Evolutionary conservation across 2,329 filamentous ascomycete genomes (phyloP), one percentile per base, ranked within the genome.

Genomic region (Claviceps lovelessii): DNA sequence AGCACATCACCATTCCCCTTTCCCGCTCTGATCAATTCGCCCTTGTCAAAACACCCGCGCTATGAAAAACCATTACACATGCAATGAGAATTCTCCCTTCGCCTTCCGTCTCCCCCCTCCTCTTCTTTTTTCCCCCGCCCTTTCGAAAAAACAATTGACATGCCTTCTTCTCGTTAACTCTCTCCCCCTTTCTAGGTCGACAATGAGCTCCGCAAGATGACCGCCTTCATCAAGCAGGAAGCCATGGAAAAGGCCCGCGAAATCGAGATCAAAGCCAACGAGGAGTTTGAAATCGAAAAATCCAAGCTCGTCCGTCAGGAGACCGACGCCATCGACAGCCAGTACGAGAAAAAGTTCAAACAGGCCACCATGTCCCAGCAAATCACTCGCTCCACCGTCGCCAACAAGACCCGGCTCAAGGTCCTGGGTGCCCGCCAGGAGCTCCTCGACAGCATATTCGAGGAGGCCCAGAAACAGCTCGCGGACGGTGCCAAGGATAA

Each of bases 151-250:
- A 9, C 29, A 42, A 55, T 49, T 44, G 29, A 49, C 44, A 45
- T 51, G 28, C 39, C 47, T 45, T 17, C 9, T 11, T n/a, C n/a
- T 1, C 13, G 11, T 11, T 37, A 15, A 46, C 23, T 7, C 44
- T 15, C 19, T 7, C 11, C 19, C 44, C 51, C 23, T 13, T 35
- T 35, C 33, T 70, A 97, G 90, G 93, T 98, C 80, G 85, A 88
- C 75, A 85, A 88, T 75, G 93, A 98, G 83, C 88, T 98, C 74
- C 90, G 88, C 80, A 98, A 98, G 83, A 98, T 98, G 93, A 97
- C 93, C 57, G 91, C 90, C 69, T 98, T 98, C 82, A 98, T 98
- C 83, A 88, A 90, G 73, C 93, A 97, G 76, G 93, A 98, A 77
- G 93, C 93, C 57, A 81, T 86, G 67, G 93, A 98, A 71, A 98